Evolutionary conservation across 2,329 filamentous ascomycete genomes (phyloP), one percentile per base, ranked within the genome.

Genomic region (Trichophyton mentagrophytes): DNA sequence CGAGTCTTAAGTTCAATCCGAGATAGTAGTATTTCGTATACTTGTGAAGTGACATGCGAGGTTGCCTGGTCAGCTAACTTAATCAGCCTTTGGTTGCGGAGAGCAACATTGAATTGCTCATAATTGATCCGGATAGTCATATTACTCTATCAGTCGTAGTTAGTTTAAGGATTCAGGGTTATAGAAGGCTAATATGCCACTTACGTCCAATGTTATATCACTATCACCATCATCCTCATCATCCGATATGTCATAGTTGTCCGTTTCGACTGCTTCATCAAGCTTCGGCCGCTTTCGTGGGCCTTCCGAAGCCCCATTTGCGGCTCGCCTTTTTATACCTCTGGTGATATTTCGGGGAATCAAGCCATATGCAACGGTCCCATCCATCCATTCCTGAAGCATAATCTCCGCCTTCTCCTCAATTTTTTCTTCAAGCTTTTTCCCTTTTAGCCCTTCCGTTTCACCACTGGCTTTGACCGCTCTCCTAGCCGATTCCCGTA

Each of bases 71-170:
- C 80, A 0, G 85, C 89, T 61, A 90, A 82, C n/a, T 84, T 79
- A 59, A 86, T 83, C 2, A 97, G 83, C 20, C 85, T 83, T 65
- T 86, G 82, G 67, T 90, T 96, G 61, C 92, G 88, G 64, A 96
- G 79, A 57, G 88, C 85, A 8, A 96, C 88, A 5, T 86, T 78
- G 62, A 90, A 89, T 72, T 92, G 95, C 61, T 91, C 87, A 68
- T 89, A 86, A 70, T 96, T 96, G 60, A 96, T 79, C 30, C 86
- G 84, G 57, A 97, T 78, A 40, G 91, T 80, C 65, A 90, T 78
- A 61, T 87, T 82, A 57, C 84, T 81, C 85, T 95, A 69, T 17
- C 40, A 6, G 11, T 25, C 11, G 2, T 17, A 1, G 38, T 65
- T 56, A 65, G 64, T 17, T 46, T 46, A 27, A 2, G 1, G 9